These are phyloP conservation scores for Eimeria falciformis DNA, from an alignment of 169 alveolate species.

Conservation along the genomic window DNA sequence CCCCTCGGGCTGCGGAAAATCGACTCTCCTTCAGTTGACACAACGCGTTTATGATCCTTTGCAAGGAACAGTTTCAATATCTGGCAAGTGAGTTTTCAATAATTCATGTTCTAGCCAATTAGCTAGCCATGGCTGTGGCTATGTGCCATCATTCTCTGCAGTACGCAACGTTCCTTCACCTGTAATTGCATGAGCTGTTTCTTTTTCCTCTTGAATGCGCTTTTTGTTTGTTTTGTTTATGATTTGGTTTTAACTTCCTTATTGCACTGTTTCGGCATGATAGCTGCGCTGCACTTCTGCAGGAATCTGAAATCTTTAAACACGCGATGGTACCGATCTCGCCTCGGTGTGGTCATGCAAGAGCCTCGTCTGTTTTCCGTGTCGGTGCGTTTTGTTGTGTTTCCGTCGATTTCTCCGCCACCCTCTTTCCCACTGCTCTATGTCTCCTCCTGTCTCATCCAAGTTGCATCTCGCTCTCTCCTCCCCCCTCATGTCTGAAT, in stretches of 20 bases:
- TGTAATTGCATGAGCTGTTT: neutral
- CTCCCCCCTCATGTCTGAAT: too few species aligned
- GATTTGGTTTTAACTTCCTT: neutral
- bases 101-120: too few species aligned
- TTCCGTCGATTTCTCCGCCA: neutral
- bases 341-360: slow-evolving; percentile 48
- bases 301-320: neutral
- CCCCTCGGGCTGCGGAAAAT: slow-evolving; percentile 48
- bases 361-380: slow-evolving; percentile 55
- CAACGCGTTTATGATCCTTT: slow-evolving; percentile 35
- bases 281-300: neutral
- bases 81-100: too few species aligned
- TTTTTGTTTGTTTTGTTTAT: neutral
- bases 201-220: neutral
- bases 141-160: too few species aligned
- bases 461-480: too few species aligned
- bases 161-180: neutral
- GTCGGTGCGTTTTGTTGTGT: neutral
- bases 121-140: too few species aligned
- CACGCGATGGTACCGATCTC: slow-evolving; percentile 44
- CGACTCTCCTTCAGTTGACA: slow-evolving; percentile 6
- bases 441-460: neutral
- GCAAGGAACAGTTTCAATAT: neutral
- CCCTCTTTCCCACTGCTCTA: neutral
- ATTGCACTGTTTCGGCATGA: too few species aligned